Evolutionary conservation across 192 early-diverging fungal species (phyloP).

Genomic region (Coemansia javaensis): DNA sequence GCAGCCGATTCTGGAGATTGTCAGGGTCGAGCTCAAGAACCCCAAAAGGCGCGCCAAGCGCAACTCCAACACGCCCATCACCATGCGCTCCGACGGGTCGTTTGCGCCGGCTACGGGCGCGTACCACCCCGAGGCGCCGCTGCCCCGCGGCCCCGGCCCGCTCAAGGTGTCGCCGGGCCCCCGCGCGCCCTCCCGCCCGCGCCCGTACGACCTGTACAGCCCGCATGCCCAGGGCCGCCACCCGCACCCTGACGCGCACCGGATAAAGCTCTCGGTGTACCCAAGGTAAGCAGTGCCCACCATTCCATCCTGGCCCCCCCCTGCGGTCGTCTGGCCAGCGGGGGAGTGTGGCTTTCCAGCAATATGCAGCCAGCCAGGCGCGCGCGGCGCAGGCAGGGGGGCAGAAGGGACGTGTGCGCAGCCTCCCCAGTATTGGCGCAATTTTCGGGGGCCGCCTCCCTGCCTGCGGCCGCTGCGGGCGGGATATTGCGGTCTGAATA

Average conservation of each 20-base stretch:
- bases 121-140: constrained; percentile 8
- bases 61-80: constrained; percentile 38
- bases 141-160: too few relatives aligned
- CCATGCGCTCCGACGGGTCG: constrained; percentile 37
- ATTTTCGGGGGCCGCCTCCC: too few relatives aligned
- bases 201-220: constrained; percentile 26
- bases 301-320: too few relatives aligned
- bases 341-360: too few relatives aligned
- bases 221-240: not conserved
- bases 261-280: constrained; percentile 34
- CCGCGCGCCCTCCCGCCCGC: constrained; percentile 16
- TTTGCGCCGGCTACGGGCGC: constrained; percentile 43
- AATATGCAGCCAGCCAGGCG: too few relatives aligned
- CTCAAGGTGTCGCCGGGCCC: too few relatives aligned
- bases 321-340: too few relatives aligned
- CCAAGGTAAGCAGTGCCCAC: constrained; percentile 33
- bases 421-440: too few relatives aligned
- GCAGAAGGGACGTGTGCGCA: too few relatives aligned
- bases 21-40: constrained; percentile 43
- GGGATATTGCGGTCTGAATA: too few relatives aligned
- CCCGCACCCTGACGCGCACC: constrained; percentile 16
- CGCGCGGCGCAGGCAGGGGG: too few relatives aligned
- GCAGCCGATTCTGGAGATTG: constrained; percentile 44
- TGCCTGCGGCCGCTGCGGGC: too few relatives aligned
- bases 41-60: constrained; percentile 52